A percentile compares a stretch with the other conserved stretches of the same genome.
Conservation (phyloP, 257 asterid genomes). For the Leonotis leonurus region DNA sequence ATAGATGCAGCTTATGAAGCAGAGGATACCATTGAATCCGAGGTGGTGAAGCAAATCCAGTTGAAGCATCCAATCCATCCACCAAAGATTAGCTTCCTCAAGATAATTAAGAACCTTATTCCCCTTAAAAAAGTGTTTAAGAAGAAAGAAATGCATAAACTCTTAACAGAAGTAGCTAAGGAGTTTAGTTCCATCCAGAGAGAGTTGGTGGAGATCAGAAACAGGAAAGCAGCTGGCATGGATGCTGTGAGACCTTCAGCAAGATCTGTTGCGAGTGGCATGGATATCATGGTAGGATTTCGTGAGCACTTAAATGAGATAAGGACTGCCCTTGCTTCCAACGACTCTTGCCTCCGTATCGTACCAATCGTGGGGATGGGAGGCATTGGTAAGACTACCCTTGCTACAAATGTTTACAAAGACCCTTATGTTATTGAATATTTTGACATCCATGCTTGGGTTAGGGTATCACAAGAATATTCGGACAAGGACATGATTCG, state of each 20-base stretch:
- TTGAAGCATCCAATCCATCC: background rate
- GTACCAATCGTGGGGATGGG: background rate
- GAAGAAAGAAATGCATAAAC: background rate
- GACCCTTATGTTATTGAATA: background rate
- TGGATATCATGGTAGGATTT: conserved; percentile 3
- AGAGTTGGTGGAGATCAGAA: background rate
- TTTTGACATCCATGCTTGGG: conserved; percentile 5
- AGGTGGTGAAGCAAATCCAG: background rate
- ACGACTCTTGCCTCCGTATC: background rate
- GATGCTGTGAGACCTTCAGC: background rate
- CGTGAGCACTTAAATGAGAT: background rate
- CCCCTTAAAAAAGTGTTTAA: background rate
- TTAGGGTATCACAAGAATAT: background rate
- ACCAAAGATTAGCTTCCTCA: background rate
- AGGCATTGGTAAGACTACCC: no score
- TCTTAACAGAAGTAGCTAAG: background rate
- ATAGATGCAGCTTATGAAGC: no score
- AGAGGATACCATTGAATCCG: no score
- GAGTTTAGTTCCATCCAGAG: background rate
- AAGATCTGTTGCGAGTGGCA: background rate
- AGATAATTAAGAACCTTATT: background rate
- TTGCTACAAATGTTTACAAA: background rate
- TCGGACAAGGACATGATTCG: background rate
- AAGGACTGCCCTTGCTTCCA: background rate
- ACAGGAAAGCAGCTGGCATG: background rate